Percentiles rank a stretch among this genome's conserved stretches.
These are phyloP conservation scores for Fusarium sororula DNA, from an alignment of 2,329 filamentous ascomycete species.

Conservation along the genomic window DNA sequence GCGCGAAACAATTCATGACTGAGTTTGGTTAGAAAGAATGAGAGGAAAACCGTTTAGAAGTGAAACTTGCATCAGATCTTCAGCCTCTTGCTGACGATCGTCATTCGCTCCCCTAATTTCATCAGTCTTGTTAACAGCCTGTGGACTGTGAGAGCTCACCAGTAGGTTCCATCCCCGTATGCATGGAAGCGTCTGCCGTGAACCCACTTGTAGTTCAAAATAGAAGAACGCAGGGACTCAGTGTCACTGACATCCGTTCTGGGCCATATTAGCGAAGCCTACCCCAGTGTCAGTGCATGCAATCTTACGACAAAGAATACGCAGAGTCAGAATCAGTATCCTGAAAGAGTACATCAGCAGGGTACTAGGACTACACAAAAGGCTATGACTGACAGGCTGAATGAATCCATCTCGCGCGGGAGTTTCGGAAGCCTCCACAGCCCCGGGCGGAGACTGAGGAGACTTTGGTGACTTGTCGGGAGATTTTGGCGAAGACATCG, in stretches of 20 bases:
- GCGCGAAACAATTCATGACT: constrained; percentile 24
- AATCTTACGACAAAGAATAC: constrained; percentile 15
- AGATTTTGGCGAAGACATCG: not conserved
- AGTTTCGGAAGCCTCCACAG: not conserved
- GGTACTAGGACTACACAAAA: not conserved
- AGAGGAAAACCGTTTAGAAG: rapidly evolving
- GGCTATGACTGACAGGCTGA: not conserved
- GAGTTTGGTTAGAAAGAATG: not conserved
- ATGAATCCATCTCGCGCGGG: not conserved
- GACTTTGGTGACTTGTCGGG: not conserved
- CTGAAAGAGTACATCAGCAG: constrained; percentile 1
- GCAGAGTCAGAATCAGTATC: constrained; percentile 21
- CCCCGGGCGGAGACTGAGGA: not conserved
- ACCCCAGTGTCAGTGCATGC: too few relatives aligned
- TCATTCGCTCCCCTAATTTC: constrained; percentile 22
- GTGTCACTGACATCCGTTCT: constrained; percentile 18
- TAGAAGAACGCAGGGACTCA: constrained; percentile 16
- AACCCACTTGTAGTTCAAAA: constrained; percentile 27
- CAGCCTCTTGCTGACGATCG: constrained; percentile 26
- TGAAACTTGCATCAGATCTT: constrained; percentile 17
- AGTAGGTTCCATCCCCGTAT: constrained; percentile 22
- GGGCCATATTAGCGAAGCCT: not conserved
- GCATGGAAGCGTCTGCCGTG: constrained; percentile 21
- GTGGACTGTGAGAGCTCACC: not conserved
- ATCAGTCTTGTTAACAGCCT: too few relatives aligned